Base-by-base conservation (phyloP, 1,284 basidiomycete genomes). In the Pseudozyma sp. region DNA sequence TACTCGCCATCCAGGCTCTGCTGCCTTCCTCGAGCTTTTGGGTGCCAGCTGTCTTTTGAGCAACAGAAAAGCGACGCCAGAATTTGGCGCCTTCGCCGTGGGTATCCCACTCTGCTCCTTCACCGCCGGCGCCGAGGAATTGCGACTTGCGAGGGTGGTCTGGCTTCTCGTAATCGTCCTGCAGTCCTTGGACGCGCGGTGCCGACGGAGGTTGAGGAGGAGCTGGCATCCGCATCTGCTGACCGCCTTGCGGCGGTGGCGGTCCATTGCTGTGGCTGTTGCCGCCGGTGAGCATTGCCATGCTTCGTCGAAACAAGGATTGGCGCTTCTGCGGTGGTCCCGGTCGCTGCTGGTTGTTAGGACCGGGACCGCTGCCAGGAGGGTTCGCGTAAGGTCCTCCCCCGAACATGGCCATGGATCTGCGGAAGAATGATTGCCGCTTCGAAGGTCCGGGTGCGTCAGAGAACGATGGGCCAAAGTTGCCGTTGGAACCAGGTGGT, bases 21-120 rank as follows among this genome's bases (percentile, higher is more conserved):
- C 66, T 68, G 25, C 59, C 65, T 5, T 54, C 68, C 38, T 80
- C 69, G 47, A 71, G 52, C 58, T 71, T 71, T 21, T 60, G 55
- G 38, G 64, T 50, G 38, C 76, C 60, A 10, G 77, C 70, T 3
- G 21, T 67, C 51, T 70, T 73, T 45, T 82, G 80, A 10, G 79
- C 79, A 34, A 67, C 51, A 19, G 60, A 65, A 61, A 82, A 82
- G 42, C 79, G 75, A 36, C 67, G 63, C 80, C 80, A 82, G 71
- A 82, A 82, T 31, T 76, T 76, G 51, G 77, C 79, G 5, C 79
- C 80, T 49, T 71, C 59, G 5, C 80, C 80, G 18, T 72, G 43
- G 10, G 71, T 70, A 52, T 82, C 80, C 80, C 80, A 82, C 60
- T 82, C 80, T 39, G 73, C 72, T 34, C 80, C 80, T 44, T 65